Evolutionary conservation across 2,329 filamentous ascomycete species (phyloP), one percentile per base, ranked within the genome.

Genomic region (Penicillium sumatraense): DNA sequence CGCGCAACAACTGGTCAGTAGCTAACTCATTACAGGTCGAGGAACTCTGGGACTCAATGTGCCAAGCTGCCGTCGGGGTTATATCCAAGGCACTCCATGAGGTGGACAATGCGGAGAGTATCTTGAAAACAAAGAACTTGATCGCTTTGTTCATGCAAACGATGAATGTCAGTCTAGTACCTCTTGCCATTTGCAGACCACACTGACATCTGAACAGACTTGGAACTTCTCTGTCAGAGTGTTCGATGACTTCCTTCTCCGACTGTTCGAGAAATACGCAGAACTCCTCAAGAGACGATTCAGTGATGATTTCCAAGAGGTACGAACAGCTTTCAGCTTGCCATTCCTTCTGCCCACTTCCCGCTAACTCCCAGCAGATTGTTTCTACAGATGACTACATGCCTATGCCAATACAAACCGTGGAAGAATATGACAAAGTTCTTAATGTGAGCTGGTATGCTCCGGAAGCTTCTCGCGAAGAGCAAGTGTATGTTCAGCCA

Each of bases 1-100:
- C 6, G 7, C 4, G 8, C 23, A 38, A 29, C 38, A n/a, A 20
- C 21, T 13, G n/a, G 38, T 18, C 35, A 52, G 44, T 51, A 58
- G 58, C 62, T 60, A 24, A 23, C 50, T 59, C 58, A 27, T 9
- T 40, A 21, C 58, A 93, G 89, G 87, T 97, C n/a, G 95, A 99
- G 69, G 95, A 98, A 74, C 80, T 99, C 2, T 99, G 95, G 95
- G 93, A 98, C 67, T 97, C 93, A 0, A 95, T 98, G 90, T 98
- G 93, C 69, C 90, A 93, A 68, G 87, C 89, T 41, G 89, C 91
- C 0, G 91, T 98, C 62, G 84, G 83, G 8, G 80, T 98, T 45
- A 96, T 96, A 59, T 87, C 88, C 1, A 90, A 88, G 63, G 89
- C 91, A 0, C 79, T 99, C 4, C 83, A 85, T 47, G 86, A 87